These are phyloP conservation scores for Chytriomyces hyalinus DNA, from an alignment of 192 early-diverging fungal genomes.

Conservation along the genomic window DNA sequence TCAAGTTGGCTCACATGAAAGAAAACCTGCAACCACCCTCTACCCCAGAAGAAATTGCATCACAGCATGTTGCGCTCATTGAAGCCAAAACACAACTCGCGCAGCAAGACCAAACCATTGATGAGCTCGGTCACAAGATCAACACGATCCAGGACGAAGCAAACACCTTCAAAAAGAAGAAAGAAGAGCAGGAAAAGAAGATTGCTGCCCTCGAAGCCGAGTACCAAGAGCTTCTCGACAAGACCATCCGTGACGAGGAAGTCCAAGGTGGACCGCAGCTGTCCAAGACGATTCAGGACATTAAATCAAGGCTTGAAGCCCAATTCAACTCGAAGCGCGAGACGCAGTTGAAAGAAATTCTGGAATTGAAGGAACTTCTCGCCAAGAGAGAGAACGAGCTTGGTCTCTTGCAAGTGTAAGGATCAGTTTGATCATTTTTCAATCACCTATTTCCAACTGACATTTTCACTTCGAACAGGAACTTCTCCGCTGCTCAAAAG, in stretches of 20 bases:
- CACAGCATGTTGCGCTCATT: constrained; percentile 73
- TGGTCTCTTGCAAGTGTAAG: constrained; percentile 36
- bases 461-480: constrained; percentile 18
- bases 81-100: constrained; percentile 67
- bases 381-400: constrained; percentile 62
- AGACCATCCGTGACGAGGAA: constrained; percentile 75
- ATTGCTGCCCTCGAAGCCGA: constrained; percentile 75
- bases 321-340: constrained; percentile 83
- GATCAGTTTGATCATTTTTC: not conserved
- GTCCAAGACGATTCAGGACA: constrained; percentile 57
- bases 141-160: constrained; percentile 60
- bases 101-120: constrained; percentile 69
- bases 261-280: constrained; percentile 51
- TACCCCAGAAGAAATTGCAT: constrained; percentile 65
- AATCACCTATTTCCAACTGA: not conserved
- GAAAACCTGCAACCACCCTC: constrained; percentile 51
- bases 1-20: constrained; percentile 69
- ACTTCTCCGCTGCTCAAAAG: constrained; percentile 60
- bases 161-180: constrained; percentile 57
- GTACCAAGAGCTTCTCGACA: constrained; percentile 80
- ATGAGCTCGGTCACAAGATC: constrained; percentile 44
- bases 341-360: constrained; percentile 74
- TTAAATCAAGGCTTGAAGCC: constrained; percentile 82
- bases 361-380: constrained; percentile 70
- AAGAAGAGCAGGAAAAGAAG: constrained; percentile 72